Evolutionary conservation across 1,284 basidiomycete genomes (phyloP).

Genomic region (Ustilago lituana): DNA sequence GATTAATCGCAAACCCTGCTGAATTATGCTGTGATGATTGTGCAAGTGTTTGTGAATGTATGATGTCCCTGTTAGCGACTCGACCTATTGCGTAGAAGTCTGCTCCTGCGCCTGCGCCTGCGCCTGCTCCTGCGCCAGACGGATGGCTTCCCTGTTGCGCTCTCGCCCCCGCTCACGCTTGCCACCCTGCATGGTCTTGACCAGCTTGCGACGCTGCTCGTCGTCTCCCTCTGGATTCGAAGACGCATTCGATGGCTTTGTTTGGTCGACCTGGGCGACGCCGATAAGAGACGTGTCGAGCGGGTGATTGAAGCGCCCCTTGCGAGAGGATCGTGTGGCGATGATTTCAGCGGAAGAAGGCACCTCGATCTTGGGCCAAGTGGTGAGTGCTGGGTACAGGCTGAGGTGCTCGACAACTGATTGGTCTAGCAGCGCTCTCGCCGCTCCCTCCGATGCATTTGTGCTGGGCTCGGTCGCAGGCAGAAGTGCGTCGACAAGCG

Average conservation of each 20-base stretch:
- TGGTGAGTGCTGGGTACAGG: constrained; percentile 53
- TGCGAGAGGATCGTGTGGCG: constrained; percentile 37
- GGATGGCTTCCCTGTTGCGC: constrained; percentile 51
- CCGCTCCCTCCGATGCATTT: neutral
- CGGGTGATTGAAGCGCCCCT: constrained; percentile 43
- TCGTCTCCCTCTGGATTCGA: constrained; percentile 31
- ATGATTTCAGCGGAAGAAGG: constrained; percentile 52
- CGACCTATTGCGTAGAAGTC: neutral
- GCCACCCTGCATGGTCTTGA: constrained; percentile 56
- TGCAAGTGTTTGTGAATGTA: neutral
- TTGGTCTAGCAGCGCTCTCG: constrained; percentile 27
- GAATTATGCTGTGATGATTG: no score
- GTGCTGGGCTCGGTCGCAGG: constrained; percentile 23
- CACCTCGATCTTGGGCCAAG: constrained; percentile 56
- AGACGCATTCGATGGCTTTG: constrained; percentile 20
- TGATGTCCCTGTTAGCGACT: no score
- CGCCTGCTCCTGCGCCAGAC: constrained; percentile 30
- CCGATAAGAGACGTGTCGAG: constrained; percentile 44
- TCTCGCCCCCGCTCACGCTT: constrained; percentile 55
- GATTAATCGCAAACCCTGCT: no score
- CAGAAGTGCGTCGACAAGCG: constrained; percentile 21
- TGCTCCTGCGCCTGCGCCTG: constrained; percentile 1
- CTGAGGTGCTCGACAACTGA: constrained; percentile 42
- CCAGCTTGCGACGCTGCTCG: constrained; percentile 41
- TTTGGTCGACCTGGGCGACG: constrained; percentile 27